phyloP scores from a whole-genome alignment of 2,329 filamentous ascomycete species.

The Fusarium camptoceras region DNA sequence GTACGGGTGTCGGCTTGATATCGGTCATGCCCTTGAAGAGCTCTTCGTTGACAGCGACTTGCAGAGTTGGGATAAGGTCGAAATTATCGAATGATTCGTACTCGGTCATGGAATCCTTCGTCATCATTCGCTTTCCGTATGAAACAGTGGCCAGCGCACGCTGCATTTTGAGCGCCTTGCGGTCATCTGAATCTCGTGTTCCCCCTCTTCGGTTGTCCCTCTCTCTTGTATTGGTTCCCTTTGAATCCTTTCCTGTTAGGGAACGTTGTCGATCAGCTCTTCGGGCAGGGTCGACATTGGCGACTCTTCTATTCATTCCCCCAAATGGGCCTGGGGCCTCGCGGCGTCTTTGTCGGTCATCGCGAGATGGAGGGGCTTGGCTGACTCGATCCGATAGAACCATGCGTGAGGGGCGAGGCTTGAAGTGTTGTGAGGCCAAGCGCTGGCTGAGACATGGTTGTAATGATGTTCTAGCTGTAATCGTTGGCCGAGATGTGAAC shows the following conservation, averaged over 20 bases:
- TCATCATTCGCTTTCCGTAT: conserved; percentile 71
- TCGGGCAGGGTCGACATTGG: conserved; percentile 52
- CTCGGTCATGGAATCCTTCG: conserved; percentile 69
- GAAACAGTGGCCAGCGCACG: conserved; percentile 79
- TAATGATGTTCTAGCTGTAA: conserved; percentile 25
- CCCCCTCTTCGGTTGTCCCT: conserved; percentile 53
- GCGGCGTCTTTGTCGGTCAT: conserved; percentile 53
- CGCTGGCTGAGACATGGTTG: conserved; percentile 53
- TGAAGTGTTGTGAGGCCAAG: conserved; percentile 52
- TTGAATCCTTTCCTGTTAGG: conserved; percentile 32
- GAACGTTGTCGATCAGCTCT: conserved; percentile 31
- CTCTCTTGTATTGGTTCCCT: conserved; percentile 41
- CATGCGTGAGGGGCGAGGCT: conserved; percentile 65
- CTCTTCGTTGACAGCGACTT: conserved; percentile 77
- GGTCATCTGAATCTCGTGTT: conserved; percentile 52
- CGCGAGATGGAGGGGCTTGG: conserved; percentile 52
- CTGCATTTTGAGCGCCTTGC: conserved; percentile 95
- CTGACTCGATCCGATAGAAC: conserved; percentile 67
- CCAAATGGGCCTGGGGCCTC: conserved; percentile 63
- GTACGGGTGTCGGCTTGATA: conserved; percentile 86
- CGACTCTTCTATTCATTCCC: conserved; percentile 67
- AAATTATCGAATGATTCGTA: conserved; percentile 87
- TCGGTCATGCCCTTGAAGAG: conserved; percentile 80
- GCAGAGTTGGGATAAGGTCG: conserved; percentile 76
- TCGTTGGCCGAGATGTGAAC: conserved; percentile 26